A percentile compares a stretch with the other conserved stretches of the same genome.
Evolutionary conservation across 1,139 yeast genomes (phyloP).

Genomic region (Candida frijolesensis): DNA sequence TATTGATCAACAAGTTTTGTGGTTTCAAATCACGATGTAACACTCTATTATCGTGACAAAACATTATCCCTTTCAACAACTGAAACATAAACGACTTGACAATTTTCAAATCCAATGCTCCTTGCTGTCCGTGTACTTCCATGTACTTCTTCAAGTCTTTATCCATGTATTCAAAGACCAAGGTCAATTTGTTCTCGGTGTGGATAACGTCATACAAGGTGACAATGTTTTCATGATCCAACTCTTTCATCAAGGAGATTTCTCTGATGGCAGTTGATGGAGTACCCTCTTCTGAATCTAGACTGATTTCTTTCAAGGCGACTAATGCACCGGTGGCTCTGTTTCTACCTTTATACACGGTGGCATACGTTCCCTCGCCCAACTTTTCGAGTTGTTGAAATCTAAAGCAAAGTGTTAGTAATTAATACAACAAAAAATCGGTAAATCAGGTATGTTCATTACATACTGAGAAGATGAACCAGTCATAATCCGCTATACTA

Average conservation of each 20-base stretch:
- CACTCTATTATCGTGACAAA: conserved; percentile 94
- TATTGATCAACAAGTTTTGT: conserved; percentile 84
- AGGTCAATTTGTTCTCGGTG: conserved; percentile 90
- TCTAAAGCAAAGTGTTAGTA: conserved; percentile 23
- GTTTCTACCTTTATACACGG: conserved; percentile 94
- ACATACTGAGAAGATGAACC: conserved; percentile 38
- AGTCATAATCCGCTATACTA: conserved; percentile 17
- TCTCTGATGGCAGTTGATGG: conserved; percentile 98
- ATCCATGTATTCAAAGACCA: conserved; percentile 94
- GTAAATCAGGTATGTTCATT: too few species aligned
- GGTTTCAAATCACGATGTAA: conserved; percentile 96
- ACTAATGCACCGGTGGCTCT: conserved; percentile 90
- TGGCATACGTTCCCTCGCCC: conserved; percentile 98
- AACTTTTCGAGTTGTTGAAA: conserved; percentile 77
- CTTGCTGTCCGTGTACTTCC: conserved; percentile 85
- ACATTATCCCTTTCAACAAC: conserved; percentile 83
- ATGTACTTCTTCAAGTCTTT: conserved; percentile 90
- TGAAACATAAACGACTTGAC: conserved; percentile 95
- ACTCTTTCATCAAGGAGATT: conserved; percentile 93
- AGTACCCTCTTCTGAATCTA: conserved; percentile 97
- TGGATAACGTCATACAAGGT: conserved; percentile 94
- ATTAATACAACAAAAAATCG: too few species aligned
- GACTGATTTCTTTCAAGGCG: conserved; percentile 89
- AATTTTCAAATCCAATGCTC: conserved; percentile 75
- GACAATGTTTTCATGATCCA: conserved; percentile 92